phyloP scores from a whole-genome alignment of 352 stramenopile genomes.

The Phytopythium litorale region DNA sequence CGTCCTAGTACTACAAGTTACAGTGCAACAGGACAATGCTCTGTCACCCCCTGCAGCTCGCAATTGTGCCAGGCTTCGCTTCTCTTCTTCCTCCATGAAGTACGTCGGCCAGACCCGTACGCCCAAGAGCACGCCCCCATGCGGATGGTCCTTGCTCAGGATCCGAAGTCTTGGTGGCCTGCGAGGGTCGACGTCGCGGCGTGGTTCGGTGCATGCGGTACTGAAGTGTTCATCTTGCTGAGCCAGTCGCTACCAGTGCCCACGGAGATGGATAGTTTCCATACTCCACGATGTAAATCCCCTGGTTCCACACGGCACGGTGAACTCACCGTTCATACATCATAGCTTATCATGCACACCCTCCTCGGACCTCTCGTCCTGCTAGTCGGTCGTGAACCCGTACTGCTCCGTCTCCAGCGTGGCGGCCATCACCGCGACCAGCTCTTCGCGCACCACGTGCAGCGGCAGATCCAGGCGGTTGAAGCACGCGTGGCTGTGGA shows the following conservation, averaged over 20 bases:
- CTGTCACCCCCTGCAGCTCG: too few relatives aligned
- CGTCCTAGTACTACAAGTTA: background rate
- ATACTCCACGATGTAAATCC: background rate
- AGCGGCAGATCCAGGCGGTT: conserved; percentile 92
- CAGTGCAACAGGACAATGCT: too few relatives aligned
- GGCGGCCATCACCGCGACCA: conserved; percentile 43
- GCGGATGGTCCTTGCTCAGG: too few relatives aligned
- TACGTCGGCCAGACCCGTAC: too few relatives aligned
- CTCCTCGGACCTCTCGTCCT: conserved; percentile 1
- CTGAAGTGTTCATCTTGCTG: too few relatives aligned
- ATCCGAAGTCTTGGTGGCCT: too few relatives aligned
- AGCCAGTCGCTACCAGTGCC: too few relatives aligned
- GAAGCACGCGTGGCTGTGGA: conserved; percentile 61
- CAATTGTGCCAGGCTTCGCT: too few relatives aligned
- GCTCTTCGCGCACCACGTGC: conserved; percentile 85
- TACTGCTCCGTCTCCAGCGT: conserved; percentile 49
- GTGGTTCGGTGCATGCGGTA: too few relatives aligned
- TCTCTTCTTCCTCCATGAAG: too few relatives aligned
- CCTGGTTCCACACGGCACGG: background rate
- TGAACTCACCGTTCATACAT: background rate
- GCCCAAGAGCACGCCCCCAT: too few relatives aligned
- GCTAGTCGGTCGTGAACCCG: conserved; percentile 57
- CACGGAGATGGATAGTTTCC: background rate
- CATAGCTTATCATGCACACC: background rate
- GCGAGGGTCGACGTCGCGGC: too few relatives aligned